These are phyloP conservation scores for Acacia crassicarpa DNA, from an alignment of 306 rosid species.

Conservation along the genomic window DNA sequence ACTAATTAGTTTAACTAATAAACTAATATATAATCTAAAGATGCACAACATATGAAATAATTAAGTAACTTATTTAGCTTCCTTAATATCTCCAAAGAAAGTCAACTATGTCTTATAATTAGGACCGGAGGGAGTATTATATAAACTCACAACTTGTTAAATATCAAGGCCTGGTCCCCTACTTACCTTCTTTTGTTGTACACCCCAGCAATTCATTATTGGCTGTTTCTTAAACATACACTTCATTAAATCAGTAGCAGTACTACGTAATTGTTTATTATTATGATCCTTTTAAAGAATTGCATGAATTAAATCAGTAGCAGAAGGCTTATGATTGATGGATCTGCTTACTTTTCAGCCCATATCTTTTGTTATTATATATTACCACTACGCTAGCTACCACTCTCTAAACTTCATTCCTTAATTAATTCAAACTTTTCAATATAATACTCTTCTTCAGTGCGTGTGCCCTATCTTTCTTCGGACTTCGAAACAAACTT, in stretches of 20 bases:
- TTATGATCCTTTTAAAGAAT: background rate
- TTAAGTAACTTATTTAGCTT: no score
- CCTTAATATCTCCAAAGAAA: no score
- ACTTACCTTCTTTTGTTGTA: background rate
- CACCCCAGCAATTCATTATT: background rate
- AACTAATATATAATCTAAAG: no score
- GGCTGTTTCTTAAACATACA: background rate
- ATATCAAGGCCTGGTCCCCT: slow-evolving; percentile 42
- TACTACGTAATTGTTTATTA: no score
- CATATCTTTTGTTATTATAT: background rate
- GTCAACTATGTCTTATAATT: no score
- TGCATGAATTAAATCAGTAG: background rate
- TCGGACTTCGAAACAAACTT: background rate
- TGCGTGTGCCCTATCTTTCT: background rate
- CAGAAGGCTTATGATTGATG: background rate
- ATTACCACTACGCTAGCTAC: background rate
- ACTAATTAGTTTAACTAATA: no score
- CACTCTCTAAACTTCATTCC: background rate
- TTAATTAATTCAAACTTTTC: background rate
- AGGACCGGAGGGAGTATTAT: no score
- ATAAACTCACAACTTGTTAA: background rate
- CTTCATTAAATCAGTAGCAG: background rate
- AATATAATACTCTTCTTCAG: no score
- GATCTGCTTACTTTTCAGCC: background rate
- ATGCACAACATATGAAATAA: no score